Base-by-base conservation (phyloP, 257 asterid species). In the Leonotis leonurus region DNA sequence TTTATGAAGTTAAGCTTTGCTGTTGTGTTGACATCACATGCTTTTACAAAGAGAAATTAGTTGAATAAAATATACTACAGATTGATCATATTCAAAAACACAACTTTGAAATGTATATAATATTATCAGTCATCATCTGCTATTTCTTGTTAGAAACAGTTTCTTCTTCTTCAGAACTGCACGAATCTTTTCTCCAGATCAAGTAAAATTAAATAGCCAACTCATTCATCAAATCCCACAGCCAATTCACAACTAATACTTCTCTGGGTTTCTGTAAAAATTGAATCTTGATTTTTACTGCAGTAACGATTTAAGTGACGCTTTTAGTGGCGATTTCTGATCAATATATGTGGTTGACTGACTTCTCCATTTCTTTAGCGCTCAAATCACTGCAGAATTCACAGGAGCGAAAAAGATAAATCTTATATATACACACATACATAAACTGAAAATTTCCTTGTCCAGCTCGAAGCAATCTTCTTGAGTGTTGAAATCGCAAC, bases 121-220 rank as follows among this genome's bases (percentile, higher is more conserved):
- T 33, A 53, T 41, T 53, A 39, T 56, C 77, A 51, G 68, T 68
- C 57, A 73, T 66, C 69, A 54, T 20, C 57, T 71, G 62, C 73
- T 69, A 30, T 69, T 65, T 54, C 62, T 51, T 65, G 63, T 48
- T 11, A 29, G 27, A 17, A 29, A 2, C 44, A 29, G 5, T 55
- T 11, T 24, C 56, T 27, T 56, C 57, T 8, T 5, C 12, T 25
- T 2, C 24, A 25, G 16, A 68, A 41, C 51, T 18, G 57, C 13
- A 8, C 57, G 35, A 29, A 32, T 44, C 6, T 2, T 8, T 50
- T 36, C 3, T 13, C 37, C 62, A 3, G 5, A 37, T 10, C 64
- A 39, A 48, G 22, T n/a, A 16, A 36, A 46, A 5, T 24, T 11
- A 4, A 16, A 25, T 24, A 25, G 54, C 60, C 67, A 68, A 10